These are phyloP conservation scores for Nigrospora osmanthi DNA, from an alignment of 2,329 filamentous ascomycete species.

Conservation along the genomic window DNA sequence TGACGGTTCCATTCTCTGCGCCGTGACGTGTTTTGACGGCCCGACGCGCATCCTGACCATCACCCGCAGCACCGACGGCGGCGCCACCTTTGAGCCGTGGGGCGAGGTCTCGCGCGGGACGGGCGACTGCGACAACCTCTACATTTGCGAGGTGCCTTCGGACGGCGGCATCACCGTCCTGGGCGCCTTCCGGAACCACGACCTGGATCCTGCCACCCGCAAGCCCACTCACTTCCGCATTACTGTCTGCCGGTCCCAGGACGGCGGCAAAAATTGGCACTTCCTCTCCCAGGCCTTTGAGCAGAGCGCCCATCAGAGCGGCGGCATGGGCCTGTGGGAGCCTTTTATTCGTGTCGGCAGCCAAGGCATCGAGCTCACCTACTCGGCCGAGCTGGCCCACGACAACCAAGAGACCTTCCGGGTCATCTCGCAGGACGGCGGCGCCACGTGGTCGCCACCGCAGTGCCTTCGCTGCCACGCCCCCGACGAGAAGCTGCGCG, in stretches of 20 bases:
- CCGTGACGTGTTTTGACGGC: conserved; percentile 31
- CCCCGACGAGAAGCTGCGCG: conserved; percentile 25
- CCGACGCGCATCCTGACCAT: conserved; percentile 29
- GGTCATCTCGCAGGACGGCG: conserved; percentile 33
- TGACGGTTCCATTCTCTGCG: conserved; percentile 35
- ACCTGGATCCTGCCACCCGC: conserved; percentile 21
- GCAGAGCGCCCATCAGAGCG: conserved; percentile 28
- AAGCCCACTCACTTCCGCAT: conserved; percentile 35
- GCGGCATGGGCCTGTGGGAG: conserved; percentile 39
- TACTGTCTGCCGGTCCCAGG: conserved; percentile 37
- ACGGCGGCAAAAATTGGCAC: conserved; percentile 33
- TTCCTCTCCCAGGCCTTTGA: conserved; percentile 35
- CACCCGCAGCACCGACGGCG: conserved; percentile 34
- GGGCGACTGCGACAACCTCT: conserved; percentile 39
- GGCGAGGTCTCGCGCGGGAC: conserved; percentile 33
- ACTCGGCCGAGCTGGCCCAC: conserved; percentile 34
- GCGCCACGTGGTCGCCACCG: conserved; percentile 32
- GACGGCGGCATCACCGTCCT: conserved; percentile 22
- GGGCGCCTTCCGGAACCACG: conserved; percentile 41
- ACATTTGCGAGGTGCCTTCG: conserved; percentile 30
- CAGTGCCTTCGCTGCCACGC: conserved; percentile 28
- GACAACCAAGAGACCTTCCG: conserved; percentile 41
- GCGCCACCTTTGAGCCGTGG: conserved; percentile 27
- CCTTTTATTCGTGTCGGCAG: conserved; percentile 35
- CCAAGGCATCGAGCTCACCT: conserved; percentile 27